These are phyloP conservation scores for Colletotrichum karsti DNA, from an alignment of 2,329 filamentous ascomycete species.

Conservation along the genomic window DNA sequence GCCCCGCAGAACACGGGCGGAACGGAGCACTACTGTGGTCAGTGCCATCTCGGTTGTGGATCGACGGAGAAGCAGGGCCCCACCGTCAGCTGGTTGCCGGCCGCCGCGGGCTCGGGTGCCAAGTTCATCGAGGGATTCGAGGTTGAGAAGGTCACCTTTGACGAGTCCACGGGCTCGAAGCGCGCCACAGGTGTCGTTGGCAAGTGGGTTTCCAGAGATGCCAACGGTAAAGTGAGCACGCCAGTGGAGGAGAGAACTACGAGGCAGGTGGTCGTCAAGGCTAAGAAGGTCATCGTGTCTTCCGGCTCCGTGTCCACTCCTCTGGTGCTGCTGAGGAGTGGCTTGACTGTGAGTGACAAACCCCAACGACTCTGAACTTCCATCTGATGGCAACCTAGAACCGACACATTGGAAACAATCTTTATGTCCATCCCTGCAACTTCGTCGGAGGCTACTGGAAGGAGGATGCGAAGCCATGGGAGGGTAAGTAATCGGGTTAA, in stretches of 20 bases:
- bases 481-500: slow-evolving; percentile 46
- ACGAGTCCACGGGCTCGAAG: slow-evolving; percentile 54
- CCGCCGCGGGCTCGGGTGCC: slow-evolving; percentile 80
- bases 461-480: slow-evolving; percentile 76
- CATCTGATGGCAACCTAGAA: slow-evolving; percentile 59
- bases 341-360: slow-evolving; percentile 66
- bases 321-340: slow-evolving; percentile 78
- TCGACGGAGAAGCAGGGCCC: slow-evolving; percentile 82
- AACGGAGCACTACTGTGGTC: slow-evolving; percentile 77
- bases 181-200: slow-evolving; percentile 78
- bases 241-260: slow-evolving; percentile 54
- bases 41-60: slow-evolving; percentile 68
- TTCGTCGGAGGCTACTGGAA: slow-evolving; percentile 69
- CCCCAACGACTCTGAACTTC: not conserved
- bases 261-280: slow-evolving; percentile 75
- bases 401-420: slow-evolving; percentile 80
- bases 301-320: slow-evolving; percentile 82
- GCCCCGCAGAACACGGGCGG: slow-evolving; percentile 85
- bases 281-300: slow-evolving; percentile 83
- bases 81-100: slow-evolving; percentile 78
- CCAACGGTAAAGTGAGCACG: slow-evolving; percentile 64
- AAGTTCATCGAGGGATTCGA: slow-evolving; percentile 85
- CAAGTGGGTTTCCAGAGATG: slow-evolving; percentile 77
- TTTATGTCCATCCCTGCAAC: slow-evolving; percentile 82
- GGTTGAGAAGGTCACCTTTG: slow-evolving; percentile 76